phyloP scores from a whole-genome alignment of 495 filamentous ascomycete genomes.

The Tuber microsphaerosporum region DNA sequence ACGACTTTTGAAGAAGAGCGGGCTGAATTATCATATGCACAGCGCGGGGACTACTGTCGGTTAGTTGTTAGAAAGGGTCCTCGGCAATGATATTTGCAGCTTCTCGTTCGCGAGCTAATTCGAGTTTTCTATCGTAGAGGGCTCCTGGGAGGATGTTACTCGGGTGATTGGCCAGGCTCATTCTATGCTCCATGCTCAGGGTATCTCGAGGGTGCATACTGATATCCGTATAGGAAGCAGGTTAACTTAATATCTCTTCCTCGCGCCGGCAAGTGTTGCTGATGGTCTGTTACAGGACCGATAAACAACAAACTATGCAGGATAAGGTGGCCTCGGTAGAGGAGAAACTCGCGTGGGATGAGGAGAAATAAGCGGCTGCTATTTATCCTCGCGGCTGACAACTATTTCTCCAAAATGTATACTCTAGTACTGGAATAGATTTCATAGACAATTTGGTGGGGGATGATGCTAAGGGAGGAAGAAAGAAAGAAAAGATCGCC shows the following conservation, averaged over 20 bases:
- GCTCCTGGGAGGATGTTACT: slow-evolving; percentile 84
- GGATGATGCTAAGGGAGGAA: not conserved
- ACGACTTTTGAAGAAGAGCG: slow-evolving; percentile 69
- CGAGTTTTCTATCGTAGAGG: slow-evolving; percentile 52
- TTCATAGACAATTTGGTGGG: slow-evolving; percentile 1
- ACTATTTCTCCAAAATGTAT: not conserved
- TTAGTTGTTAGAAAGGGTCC: slow-evolving; percentile 45
- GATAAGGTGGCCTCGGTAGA: slow-evolving; percentile 40
- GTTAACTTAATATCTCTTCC: slow-evolving; percentile 46
- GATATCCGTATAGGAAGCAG: slow-evolving; percentile 82
- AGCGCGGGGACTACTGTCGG: slow-evolving; percentile 87
- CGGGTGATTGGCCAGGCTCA: slow-evolving; percentile 85
- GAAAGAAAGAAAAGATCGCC: not conserved
- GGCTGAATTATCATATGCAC: slow-evolving; percentile 79
- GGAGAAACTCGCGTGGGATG: slow-evolving; percentile 24
- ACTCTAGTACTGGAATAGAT: not conserved
- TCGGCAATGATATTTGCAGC: slow-evolving; percentile 3
- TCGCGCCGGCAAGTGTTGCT: not conserved
- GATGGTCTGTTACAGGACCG: slow-evolving; percentile 31
- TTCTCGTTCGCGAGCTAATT: slow-evolving; percentile 13
- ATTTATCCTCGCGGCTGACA: not conserved
- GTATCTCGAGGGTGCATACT: slow-evolving; percentile 74
- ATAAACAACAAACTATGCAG: slow-evolving; percentile 33
- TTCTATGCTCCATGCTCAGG: slow-evolving; percentile 69
- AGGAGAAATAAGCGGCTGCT: slow-evolving; percentile 8